Conservation (phyloP, 2,329 filamentous ascomycete genomes). For the Fonsecaea monophora region DNA sequence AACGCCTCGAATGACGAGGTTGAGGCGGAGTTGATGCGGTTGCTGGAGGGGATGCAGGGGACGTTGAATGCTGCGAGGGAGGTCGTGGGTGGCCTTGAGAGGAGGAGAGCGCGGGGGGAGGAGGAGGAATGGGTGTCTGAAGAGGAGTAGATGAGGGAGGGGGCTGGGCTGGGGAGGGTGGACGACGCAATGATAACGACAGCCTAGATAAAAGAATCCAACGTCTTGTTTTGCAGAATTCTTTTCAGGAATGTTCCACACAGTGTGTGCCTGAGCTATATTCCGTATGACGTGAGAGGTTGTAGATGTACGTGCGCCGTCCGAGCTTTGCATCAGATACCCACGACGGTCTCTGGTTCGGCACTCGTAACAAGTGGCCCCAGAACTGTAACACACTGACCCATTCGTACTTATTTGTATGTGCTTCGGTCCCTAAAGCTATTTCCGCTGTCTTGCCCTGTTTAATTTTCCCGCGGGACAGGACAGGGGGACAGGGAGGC, state of each 20-base stretch:
- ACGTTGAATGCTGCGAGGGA: conserved; percentile 49
- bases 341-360: too few relatives aligned
- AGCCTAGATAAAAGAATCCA: not conserved
- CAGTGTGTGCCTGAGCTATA: not conserved
- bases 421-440: too few relatives aligned
- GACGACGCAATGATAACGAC: not conserved
- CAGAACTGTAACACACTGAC: too few relatives aligned
- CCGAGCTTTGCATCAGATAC: too few relatives aligned
- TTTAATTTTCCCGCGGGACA: too few relatives aligned
- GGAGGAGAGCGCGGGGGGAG: conserved; percentile 23
- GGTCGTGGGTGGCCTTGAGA: conserved; percentile 39
- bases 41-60: conserved; percentile 50
- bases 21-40: conserved; percentile 49
- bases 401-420: too few relatives aligned
- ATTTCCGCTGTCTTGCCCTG: too few relatives aligned
- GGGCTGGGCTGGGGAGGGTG: not conserved
- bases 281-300: not conserved
- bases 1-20: conserved; percentile 48
- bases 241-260: not conserved
- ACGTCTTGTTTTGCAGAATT: not conserved
- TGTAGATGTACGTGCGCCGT: too few relatives aligned
- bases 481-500: too few relatives aligned
- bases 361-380: too few relatives aligned
- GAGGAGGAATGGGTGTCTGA: conserved; percentile 34
- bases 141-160: conserved; percentile 20